Base-by-base conservation (phyloP, 2,329 filamentous ascomycete species). In the Alternaria arborescens region DNA sequence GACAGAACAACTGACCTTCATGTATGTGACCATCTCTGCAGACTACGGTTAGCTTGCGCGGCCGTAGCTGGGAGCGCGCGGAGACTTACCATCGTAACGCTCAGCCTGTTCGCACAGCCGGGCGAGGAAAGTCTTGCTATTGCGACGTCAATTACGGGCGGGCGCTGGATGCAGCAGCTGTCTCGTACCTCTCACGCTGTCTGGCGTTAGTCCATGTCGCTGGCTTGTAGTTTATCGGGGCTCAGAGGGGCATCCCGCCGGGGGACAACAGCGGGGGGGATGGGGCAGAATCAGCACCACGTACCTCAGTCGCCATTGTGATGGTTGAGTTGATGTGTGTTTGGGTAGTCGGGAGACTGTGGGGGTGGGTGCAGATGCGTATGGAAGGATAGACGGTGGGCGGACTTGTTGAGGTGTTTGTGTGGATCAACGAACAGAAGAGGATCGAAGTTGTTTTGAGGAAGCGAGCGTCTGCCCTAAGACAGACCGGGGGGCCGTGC, bases 21-120 rank as follows among this genome's bases (percentile, higher is more conserved):
- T 98, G 87, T 94, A 97, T 80, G 90, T 93, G 77, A 98, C 94
- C 94, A 98, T 98, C 86, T 98, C 88, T 90, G 74, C 69, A 63
- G 67, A 69, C 67, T 68, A 57, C 72, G 52, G 80, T 77, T 72
- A 79, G 75, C 72, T 71, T 55, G 62, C 65, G 69, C 65, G 59
- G 61, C 46, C 60, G 52, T 51, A 48, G 62, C 58, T 58, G 60
- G 52, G 62, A 55, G 44, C 60, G 60, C 56, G 60, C 53, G 54
- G 72, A 50, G 68, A 80, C 87, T 82, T 81, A 89, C 87, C 95
- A 94, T 99, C 94, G 86, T 99, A 99, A 81, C 94, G 94, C 89
- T 98, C 95, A 82, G 95, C 95, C 90, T 99, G 95, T 92, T 98
- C 95, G 88, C 95, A 98, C 82, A 99, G 93, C 86, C 95, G 91